Evolutionary conservation across 78 protist genomes (phyloP).

Genomic region (Dictyostelium brefeldianum): DNA sequence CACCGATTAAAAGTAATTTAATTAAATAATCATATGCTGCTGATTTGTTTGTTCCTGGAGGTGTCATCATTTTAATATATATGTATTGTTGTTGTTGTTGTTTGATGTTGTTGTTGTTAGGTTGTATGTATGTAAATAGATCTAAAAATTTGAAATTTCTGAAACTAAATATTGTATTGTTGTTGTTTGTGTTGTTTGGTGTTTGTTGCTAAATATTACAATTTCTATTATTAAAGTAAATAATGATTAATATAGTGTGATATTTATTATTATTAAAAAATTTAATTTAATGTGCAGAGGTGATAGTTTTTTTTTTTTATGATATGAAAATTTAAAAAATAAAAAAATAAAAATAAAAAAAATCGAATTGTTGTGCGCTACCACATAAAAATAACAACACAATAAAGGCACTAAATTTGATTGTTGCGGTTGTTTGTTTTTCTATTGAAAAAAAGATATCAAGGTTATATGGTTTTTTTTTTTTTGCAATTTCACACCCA

Average conservation of each 20-base stretch:
- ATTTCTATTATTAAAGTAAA: slow-evolving; percentile 15
- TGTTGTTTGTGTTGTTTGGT: background rate
- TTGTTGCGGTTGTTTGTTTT: too few species aligned
- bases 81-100: too few species aligned
- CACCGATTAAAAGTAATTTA: slow-evolving; percentile 97
- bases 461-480: too few species aligned
- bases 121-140: background rate
- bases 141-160: background rate
- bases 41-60: slow-evolving; percentile 61
- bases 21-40: slow-evolving; percentile 94
- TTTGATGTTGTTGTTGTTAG: background rate
- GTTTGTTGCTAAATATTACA: slow-evolving; percentile 27
- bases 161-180: background rate
- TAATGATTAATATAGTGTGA: background rate
- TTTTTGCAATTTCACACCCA: too few species aligned
- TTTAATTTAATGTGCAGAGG: background rate
- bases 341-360: slow-evolving; percentile 4
- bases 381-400: background rate
- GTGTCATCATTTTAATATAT: slow-evolving; percentile 20
- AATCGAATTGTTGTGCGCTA: slow-evolving; percentile 6
- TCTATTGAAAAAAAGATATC: too few species aligned
- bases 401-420: too few species aligned
- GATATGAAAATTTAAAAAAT: background rate
- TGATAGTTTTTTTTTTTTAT: background rate
- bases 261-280: background rate